Evolutionary conservation across 306 rosid genomes (phyloP), one percentile per base, ranked within the genome.

Genomic region (Begonia loranthoides): DNA sequence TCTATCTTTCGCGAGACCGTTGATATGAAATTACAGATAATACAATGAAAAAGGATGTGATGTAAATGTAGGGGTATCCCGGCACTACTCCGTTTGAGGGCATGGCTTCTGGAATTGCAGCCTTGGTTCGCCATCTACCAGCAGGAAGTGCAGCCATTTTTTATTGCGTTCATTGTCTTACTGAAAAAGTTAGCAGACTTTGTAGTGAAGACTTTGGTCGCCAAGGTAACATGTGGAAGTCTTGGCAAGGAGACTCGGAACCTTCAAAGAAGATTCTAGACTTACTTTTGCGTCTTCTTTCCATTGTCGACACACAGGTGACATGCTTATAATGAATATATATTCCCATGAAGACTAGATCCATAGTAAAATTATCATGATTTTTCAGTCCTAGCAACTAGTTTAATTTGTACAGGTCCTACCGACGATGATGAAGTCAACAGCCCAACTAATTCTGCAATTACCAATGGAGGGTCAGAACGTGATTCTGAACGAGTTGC

Each of bases 141-240:
- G 95, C 95, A 22, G 94, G 97, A 66, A 85, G 95, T 66, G 94
- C 97, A 45, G 77, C 87, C 58, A 85, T 67, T 57, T 82, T 81
- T 66, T 85, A 75, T 61, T 82, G 95, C 70, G 59, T 89, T 43
- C 73, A 85, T 57, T 70, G 67, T 63, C 87, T 85, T 40, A 73
- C 66, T 41, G 90, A 71, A 58, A 84, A 85, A 71, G 83, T 84
- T 41, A 55, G 57, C 17, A 64, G 28, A 53, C 82, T 87, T 17
- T 77, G 87, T 64, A 67, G 72, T 45, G 76, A 77, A 68, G 69
- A 71, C 58, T 61, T 65, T 52, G 17, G 65, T 45, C 55, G 50
- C 4, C 83, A 79, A 53, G 67, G 73, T 45, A 84, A 84, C 65
- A 65, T 66, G 52, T 74, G 81, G 95, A 79, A 79, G 64, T 77